Conservation (phyloP, 768 basidiomycete species). For the Kondoa subrosea region DNA sequence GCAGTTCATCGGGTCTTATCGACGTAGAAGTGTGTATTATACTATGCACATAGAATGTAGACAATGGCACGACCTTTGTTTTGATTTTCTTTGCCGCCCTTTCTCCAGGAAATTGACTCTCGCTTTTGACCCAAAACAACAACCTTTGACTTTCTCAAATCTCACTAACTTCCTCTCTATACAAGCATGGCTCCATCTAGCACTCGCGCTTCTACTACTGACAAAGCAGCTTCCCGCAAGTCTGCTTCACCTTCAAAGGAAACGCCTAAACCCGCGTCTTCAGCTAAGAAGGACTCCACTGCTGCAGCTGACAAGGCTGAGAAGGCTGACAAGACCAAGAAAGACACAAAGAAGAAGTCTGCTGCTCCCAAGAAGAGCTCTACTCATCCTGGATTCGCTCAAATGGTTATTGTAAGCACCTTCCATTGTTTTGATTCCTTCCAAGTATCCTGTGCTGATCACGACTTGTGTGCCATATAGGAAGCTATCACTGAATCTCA, state of each 20-base stretch:
- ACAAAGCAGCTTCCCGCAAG: background rate
- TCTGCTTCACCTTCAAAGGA: background rate
- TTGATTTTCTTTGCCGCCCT: background rate
- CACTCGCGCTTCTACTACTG: background rate
- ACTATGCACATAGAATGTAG: too few species aligned
- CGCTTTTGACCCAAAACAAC: background rate
- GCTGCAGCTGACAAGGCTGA: background rate
- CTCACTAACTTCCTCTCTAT: background rate
- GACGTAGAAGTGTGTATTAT: background rate
- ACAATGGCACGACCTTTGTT: background rate
- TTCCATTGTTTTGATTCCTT: background rate
- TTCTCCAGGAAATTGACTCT: background rate
- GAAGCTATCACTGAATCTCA: background rate
- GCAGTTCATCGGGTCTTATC: background rate
- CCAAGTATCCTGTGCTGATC: background rate
- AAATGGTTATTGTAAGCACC: background rate
- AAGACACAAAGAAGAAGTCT: slow-evolving; percentile 15
- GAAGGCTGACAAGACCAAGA: slow-evolving; percentile 29
- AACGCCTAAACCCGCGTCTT: background rate
- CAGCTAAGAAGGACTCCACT: slow-evolving; percentile 4
- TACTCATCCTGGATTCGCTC: too few species aligned
- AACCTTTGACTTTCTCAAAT: background rate
- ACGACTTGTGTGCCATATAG: background rate
- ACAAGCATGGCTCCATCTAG: background rate
- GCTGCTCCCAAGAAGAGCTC: slow-evolving; percentile 8